phyloP scores from a whole-genome alignment of 768 basidiomycete species.

The Rhodotorula sphaerocarpa region DNA sequence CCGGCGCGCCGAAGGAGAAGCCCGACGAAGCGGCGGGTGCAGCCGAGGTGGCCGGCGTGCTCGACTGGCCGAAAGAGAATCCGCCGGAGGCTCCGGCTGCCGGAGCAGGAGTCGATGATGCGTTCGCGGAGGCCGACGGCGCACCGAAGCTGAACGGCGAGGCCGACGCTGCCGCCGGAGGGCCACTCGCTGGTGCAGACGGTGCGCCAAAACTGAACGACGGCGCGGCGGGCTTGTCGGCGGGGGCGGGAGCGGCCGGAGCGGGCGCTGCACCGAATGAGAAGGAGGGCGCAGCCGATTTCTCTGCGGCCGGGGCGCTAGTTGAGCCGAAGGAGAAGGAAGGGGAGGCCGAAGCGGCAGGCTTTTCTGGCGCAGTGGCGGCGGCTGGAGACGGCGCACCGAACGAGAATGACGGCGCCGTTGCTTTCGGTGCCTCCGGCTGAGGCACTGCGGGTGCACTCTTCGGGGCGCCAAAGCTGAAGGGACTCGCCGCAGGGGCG shows the following conservation, averaged over 20 bases:
- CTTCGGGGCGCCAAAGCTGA: neutral
- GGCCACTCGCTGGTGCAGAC: neutral
- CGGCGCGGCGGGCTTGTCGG: neutral
- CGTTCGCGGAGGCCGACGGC: neutral
- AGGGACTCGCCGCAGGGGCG: neutral
- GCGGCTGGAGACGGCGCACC: neutral
- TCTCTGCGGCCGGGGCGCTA: no score
- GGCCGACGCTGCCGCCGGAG: neutral
- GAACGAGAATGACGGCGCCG: neutral
- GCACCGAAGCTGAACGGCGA: neutral
- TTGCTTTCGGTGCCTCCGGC: neutral
- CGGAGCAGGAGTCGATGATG: no score
- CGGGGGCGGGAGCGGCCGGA: neutral
- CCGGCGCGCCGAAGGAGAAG: conserved; percentile 1
- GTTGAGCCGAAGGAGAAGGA: neutral
- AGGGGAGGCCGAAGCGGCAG: no score
- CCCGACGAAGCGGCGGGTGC: neutral
- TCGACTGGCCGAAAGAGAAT: neutral
- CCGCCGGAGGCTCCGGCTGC: neutral
- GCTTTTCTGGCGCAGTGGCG: neutral
- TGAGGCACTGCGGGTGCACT: neutral
- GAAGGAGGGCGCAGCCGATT: neutral
- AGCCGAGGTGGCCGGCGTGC: neutral
- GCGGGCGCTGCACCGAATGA: neutral
- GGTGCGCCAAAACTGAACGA: neutral